These are phyloP conservation scores for Colletotrichum scovillei DNA, from an alignment of 2,329 filamentous ascomycete genomes.

Conservation along the genomic window DNA sequence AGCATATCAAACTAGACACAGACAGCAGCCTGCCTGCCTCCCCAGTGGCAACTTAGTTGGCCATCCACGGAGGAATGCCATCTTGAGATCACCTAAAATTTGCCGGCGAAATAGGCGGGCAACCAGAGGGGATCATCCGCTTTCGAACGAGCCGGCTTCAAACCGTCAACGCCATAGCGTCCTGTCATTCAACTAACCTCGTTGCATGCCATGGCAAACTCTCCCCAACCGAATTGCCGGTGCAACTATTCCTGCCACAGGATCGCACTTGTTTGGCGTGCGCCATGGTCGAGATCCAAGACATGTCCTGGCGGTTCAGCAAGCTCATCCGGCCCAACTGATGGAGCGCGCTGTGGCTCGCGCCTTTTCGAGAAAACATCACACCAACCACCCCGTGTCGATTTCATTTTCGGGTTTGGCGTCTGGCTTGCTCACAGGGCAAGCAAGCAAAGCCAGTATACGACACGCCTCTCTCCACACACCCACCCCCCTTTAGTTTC, in stretches of 20 bases:
- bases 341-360: conserved; percentile 9
- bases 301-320: conserved; percentile 19
- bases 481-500: conserved; percentile 4
- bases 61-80: conserved; percentile 2
- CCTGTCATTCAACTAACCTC: neutral
- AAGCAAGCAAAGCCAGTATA: neutral
- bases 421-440: conserved; percentile 30
- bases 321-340: conserved; percentile 5
- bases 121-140: neutral
- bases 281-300: conserved; percentile 24
- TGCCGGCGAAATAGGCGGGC: neutral
- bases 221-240: neutral
- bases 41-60: conserved; percentile 17
- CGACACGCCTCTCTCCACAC: conserved; percentile 13
- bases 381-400: conserved; percentile 27
- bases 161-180: neutral
- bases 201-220: neutral
- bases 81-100: neutral
- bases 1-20: conserved; percentile 1
- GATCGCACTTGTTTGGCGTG: conserved; percentile 17
- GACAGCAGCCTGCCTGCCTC: conserved; percentile 6
- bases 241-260: conserved; percentile 2
- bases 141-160: neutral
- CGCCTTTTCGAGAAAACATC: conserved; percentile 1
- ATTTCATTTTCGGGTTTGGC: conserved; percentile 9